These are phyloP conservation scores for Penicillium canescens DNA, from an alignment of 495 filamentous ascomycete genomes.

Conservation along the genomic window DNA sequence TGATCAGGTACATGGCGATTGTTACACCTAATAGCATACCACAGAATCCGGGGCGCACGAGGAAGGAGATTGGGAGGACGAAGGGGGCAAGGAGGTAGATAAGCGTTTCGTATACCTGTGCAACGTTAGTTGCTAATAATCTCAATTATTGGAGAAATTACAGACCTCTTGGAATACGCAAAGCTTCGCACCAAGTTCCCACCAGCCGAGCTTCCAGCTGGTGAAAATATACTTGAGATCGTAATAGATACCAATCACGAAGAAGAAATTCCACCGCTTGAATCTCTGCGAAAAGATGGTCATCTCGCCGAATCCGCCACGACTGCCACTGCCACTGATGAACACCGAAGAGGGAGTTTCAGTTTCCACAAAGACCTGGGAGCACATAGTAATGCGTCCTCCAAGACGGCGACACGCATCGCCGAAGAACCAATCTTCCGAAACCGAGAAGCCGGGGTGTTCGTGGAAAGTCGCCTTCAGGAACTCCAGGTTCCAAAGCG, in stretches of 20 bases:
- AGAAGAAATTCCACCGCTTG: constrained; percentile 53
- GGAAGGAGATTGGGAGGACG: constrained; percentile 45
- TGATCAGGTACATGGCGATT: constrained; percentile 38
- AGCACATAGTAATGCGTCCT: constrained; percentile 49
- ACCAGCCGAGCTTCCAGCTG: constrained; percentile 49
- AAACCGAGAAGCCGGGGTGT: constrained; percentile 46
- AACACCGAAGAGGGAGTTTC: constrained; percentile 45
- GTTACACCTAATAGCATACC: constrained; percentile 31
- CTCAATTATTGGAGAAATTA: not conserved
- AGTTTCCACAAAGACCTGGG: constrained; percentile 49
- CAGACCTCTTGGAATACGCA: constrained; percentile 65
- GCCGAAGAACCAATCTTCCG: constrained; percentile 50
- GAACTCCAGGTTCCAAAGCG: constrained; percentile 43
- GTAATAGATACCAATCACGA: constrained; percentile 48
- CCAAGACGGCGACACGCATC: constrained; percentile 45
- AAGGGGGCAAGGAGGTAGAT: constrained; percentile 48
- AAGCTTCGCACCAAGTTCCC: constrained; percentile 56
- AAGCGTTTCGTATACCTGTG: constrained; percentile 47
- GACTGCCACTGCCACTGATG: constrained; percentile 31
- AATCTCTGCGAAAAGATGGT: constrained; percentile 51
- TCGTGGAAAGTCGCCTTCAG: constrained; percentile 42
- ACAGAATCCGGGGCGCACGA: constrained; percentile 39
- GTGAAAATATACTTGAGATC: constrained; percentile 46
- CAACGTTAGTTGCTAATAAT: not conserved
- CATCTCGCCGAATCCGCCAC: constrained; percentile 54